These are phyloP conservation scores for Fusarium oligoseptatum DNA, from an alignment of 2,329 filamentous ascomycete species.

Conservation along the genomic window DNA sequence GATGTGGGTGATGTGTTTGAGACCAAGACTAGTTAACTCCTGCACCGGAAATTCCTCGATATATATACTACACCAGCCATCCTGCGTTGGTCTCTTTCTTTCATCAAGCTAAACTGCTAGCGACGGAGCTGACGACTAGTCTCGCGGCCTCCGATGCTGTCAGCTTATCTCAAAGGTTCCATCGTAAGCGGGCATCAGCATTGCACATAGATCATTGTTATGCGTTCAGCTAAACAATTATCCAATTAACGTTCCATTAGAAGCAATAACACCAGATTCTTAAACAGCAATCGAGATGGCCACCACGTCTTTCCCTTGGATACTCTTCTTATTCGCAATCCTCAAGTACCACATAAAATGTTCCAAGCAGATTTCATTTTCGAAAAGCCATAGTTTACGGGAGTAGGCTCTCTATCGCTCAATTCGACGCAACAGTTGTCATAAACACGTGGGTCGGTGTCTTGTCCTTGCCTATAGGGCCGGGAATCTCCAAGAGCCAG, in stretches of 20 bases:
- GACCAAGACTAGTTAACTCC: too few relatives aligned
- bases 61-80: background rate
- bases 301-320: too few relatives aligned
- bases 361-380: background rate
- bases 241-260: background rate
- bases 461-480: too few relatives aligned
- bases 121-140: background rate
- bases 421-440: too few relatives aligned
- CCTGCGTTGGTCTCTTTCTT: too few relatives aligned
- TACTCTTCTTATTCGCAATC: background rate
- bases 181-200: background rate
- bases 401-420: background rate
- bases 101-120: background rate
- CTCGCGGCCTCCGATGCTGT: background rate
- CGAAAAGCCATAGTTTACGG: background rate
- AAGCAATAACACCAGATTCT: background rate
- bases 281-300: background rate
- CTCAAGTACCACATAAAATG: too few relatives aligned
- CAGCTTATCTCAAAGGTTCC: background rate
- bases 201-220: background rate
- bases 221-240: background rate
- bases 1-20: background rate
- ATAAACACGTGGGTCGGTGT: too few relatives aligned
- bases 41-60: background rate
- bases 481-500: background rate